phyloP scores from a whole-genome alignment of 2,329 filamentous ascomycete species.

The Tetracladium maxilliforme region DNA sequence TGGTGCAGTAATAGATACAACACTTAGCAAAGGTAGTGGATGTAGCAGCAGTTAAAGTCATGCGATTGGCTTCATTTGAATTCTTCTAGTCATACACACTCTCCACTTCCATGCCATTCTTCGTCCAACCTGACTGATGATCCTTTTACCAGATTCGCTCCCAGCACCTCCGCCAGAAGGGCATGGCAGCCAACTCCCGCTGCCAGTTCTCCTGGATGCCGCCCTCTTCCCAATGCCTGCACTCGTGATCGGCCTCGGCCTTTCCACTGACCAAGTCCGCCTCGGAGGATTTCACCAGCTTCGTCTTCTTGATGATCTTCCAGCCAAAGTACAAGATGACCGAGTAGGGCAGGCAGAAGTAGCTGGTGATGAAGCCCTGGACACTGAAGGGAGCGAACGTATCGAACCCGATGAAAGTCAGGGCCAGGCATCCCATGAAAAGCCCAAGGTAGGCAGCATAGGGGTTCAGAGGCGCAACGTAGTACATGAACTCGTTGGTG shows the following conservation, averaged over 20 bases:
- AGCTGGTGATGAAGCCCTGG: slow-evolving; percentile 33
- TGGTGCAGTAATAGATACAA: too few relatives aligned
- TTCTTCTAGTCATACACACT: too few relatives aligned
- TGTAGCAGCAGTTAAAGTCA: too few relatives aligned
- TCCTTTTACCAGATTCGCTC: too few relatives aligned
- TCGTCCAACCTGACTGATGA: too few relatives aligned
- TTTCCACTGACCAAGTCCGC: slow-evolving; percentile 44
- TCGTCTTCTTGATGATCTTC: slow-evolving; percentile 51
- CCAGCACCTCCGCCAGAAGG: too few relatives aligned
- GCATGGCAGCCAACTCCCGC: too few relatives aligned
- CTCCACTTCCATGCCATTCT: too few relatives aligned
- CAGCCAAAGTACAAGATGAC: slow-evolving; percentile 44
- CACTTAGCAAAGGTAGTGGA: too few relatives aligned
- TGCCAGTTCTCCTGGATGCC: slow-evolving; percentile 29
- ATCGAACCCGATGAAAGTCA: slow-evolving; percentile 41
- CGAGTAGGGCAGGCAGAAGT: slow-evolving; percentile 37
- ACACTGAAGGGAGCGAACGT: slow-evolving; percentile 33
- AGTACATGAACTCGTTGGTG: slow-evolving; percentile 31
- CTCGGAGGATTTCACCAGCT: slow-evolving; percentile 21
- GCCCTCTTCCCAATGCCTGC: slow-evolving; percentile 25
- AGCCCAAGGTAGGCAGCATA: slow-evolving; percentile 34
- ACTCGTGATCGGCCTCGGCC: slow-evolving; percentile 40
- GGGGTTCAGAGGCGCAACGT: slow-evolving; percentile 32
- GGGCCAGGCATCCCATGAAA: slow-evolving; percentile 26
- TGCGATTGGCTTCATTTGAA: too few relatives aligned